Conservation (phyloP, 1,284 basidiomycete genomes). For the Meira nashicola region DNA sequence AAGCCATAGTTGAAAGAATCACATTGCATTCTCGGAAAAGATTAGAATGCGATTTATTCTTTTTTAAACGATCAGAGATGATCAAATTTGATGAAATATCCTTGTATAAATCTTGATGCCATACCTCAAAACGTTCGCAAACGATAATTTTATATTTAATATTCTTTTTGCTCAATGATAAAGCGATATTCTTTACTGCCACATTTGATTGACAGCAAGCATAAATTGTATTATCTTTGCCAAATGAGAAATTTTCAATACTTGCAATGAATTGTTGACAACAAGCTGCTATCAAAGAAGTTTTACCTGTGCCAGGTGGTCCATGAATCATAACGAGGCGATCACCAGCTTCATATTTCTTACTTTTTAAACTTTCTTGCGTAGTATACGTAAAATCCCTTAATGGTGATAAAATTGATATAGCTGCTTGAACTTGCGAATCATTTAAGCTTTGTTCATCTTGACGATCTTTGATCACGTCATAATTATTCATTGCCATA, state of each 20-base stretch:
- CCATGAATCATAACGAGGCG: slow-evolving; percentile 5
- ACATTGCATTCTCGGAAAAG: not conserved
- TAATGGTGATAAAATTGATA: slow-evolving; percentile 3
- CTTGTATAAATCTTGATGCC: slow-evolving; percentile 16
- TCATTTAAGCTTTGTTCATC: not conserved
- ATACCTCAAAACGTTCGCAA: not conserved
- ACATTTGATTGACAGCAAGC: slow-evolving; percentile 10
- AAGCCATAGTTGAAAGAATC: slow-evolving; percentile 7
- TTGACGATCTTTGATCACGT: slow-evolving; percentile 2
- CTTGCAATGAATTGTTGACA: slow-evolving; percentile 3
- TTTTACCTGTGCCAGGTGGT: slow-evolving; percentile 9
- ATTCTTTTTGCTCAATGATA: not conserved
- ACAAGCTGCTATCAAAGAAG: not conserved
- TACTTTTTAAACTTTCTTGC: not conserved
- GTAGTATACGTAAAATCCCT: not conserved
- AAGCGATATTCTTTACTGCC: slow-evolving; percentile 14
- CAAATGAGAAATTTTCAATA: no score
- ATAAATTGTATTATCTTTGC: not conserved
- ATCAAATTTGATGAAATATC: not conserved
- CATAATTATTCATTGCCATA: not conserved
- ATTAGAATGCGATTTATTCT: not conserved
- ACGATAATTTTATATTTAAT: slow-evolving; percentile 13
- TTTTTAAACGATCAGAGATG: not conserved
- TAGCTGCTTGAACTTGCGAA: slow-evolving; percentile 1
- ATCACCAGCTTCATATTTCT: not conserved